Base-by-base conservation (phyloP, 345 rosid genomes). In the Erodium maritimum region DNA sequence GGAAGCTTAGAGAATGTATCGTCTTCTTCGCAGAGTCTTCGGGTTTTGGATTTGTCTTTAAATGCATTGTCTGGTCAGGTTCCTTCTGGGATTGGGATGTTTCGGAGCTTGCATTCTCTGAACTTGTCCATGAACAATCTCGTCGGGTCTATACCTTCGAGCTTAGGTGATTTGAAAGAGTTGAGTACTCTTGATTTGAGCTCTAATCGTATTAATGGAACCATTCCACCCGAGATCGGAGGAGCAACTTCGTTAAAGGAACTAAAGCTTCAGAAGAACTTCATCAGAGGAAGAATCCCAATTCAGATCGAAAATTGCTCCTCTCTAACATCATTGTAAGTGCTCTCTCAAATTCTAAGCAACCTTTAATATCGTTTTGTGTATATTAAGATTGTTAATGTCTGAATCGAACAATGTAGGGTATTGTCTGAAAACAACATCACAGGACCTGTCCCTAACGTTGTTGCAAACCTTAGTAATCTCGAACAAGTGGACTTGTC, bases 401-500 rank as follows among this genome's bases (percentile, higher is more conserved):
- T 55, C 52, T 19, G 25, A 50, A 52, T 67, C 48, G 33, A 60
- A 64, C 61, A 55, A 34, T 67, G 58, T 80, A 91, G 96, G 69
- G 69, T 80, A 67, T 69, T 91, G 21, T 80, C 89, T 18, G 75
- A 61, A 57, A 91, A 91, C 76, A 79, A 80, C 52, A 73, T 91
- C 57, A 76, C 86, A 2, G 95, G 96, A 42, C 68, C 68, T 20
- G 72, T 91, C 46, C 95, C 98, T 55, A 67, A 76, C 20, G 82
- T 77, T 64, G 64, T 86, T 59, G 85, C 81, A 21, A 80, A 80
- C 65, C 77, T 91, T 25, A 65, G 78, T 58, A 74, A 72, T 70
- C 90, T 91, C 33, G 52, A 79, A 64, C 62, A 74, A 59, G 86
- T 89, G 34, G 96, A 89, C 77, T 69, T 88, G 54, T 91, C 98